A percentile compares a stretch with the other conserved stretches of the same genome.
These are phyloP conservation scores for Sporothrix brunneoviolacea DNA, from an alignment of 2,329 filamentous ascomycete genomes.

Conservation along the genomic window DNA sequence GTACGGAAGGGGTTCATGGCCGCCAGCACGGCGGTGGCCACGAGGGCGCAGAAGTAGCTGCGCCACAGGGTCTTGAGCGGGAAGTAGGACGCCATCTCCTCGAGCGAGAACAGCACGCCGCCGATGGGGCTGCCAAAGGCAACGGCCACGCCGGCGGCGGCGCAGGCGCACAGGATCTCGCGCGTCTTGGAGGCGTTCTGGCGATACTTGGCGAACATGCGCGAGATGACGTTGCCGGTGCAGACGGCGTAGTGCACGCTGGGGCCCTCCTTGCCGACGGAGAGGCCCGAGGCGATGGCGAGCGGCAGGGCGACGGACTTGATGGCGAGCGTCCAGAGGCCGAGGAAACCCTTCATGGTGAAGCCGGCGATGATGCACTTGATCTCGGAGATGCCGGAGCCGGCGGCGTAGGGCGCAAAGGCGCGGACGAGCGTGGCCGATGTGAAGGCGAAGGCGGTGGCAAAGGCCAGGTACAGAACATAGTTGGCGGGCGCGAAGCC, in stretches of 20 bases:
- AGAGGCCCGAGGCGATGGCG: constrained; percentile 87
- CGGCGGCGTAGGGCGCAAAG: constrained; percentile 92
- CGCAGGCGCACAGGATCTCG: constrained; percentile 90
- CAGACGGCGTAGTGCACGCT: constrained; percentile 99
- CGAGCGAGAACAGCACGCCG: constrained; percentile 89
- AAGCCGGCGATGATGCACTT: constrained; percentile 99
- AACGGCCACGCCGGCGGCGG: constrained; percentile 89
- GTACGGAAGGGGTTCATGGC: constrained; percentile 98
- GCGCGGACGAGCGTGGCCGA: constrained; percentile 80
- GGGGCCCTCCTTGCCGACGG: constrained; percentile 93
- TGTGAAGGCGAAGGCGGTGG: constrained; percentile 73
- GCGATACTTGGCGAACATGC: constrained; percentile 87
- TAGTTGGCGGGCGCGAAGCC: constrained; percentile 74
- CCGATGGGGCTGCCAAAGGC: constrained; percentile 97
- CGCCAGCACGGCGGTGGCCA: constrained; percentile 85
- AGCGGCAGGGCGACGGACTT: constrained; percentile 88
- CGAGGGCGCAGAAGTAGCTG: constrained; percentile 94
- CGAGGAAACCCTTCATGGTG: constrained; percentile 97
- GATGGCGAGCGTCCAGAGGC: constrained; percentile 84
- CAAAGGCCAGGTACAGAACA: constrained; percentile 78
- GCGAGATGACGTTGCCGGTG: constrained; percentile 91
- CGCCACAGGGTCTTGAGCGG: constrained; percentile 96
- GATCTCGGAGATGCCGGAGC: constrained; percentile 96
- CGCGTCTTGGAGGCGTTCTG: constrained; percentile 88
- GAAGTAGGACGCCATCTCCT: constrained; percentile 97